A percentile compares a stretch with the other conserved stretches of the same genome.
These are phyloP conservation scores for Prunus mume DNA, from an alignment of 306 rosid genomes.

Conservation along the genomic window DNA sequence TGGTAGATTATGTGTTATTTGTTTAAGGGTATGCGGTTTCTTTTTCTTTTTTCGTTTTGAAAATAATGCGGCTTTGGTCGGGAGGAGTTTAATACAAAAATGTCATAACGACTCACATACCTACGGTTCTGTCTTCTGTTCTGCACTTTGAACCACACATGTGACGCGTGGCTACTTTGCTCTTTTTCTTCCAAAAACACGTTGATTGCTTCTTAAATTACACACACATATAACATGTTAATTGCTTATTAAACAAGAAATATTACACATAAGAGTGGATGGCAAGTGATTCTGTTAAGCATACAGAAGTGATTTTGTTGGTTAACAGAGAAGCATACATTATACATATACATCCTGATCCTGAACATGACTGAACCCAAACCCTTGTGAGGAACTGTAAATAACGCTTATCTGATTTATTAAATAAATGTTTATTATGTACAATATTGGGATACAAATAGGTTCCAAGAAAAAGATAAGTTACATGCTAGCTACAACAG, in stretches of 20 bases:
- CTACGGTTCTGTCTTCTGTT: neutral
- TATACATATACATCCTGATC: neutral
- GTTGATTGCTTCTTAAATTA: neutral
- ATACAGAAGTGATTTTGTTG: too few relatives aligned
- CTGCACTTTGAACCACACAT: neutral
- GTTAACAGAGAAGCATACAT: too few relatives aligned
- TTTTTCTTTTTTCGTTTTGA: neutral
- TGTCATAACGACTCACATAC: neutral
- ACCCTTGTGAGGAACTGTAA: neutral
- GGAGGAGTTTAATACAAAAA: neutral
- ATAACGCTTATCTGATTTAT: constrained; percentile 20
- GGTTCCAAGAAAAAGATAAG: constrained; percentile 18
- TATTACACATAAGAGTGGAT: too few relatives aligned
- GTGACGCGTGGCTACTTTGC: neutral
- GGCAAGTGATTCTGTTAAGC: too few relatives aligned
- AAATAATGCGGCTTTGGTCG: neutral
- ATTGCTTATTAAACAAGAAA: too few relatives aligned
- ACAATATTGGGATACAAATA: constrained; percentile 42
- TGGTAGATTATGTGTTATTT: neutral
- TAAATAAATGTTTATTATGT: constrained; percentile 54
- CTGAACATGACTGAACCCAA: neutral
- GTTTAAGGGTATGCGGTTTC: constrained; percentile 9
- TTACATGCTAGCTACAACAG: constrained; percentile 93
- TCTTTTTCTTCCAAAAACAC: neutral
- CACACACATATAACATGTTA: too few relatives aligned